Evolutionary conservation across 352 stramenopile genomes (phyloP), one percentile per base, ranked within the genome.

Genomic region (Bremia lactucae): DNA sequence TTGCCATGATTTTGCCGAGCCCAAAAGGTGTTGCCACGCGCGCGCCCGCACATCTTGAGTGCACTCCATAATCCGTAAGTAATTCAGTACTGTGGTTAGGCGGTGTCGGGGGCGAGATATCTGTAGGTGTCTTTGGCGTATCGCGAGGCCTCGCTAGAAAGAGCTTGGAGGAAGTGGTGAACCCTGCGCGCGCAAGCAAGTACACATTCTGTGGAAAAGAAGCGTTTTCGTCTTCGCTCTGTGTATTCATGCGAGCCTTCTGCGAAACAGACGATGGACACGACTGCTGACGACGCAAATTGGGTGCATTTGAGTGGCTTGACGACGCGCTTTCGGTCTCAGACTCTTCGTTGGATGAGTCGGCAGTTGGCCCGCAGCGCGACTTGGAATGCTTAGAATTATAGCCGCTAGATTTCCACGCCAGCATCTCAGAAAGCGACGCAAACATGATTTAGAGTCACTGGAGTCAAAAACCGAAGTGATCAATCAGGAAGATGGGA

Each of bases 21-120:
- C 74, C 74, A 40, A 81, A 87, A 23, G 55, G 54, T 24, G 74
- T 87, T 13, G 59, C 76, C 21, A 87, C 68, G 41, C 63, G 59
- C 18, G 62, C 66, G 11, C 69, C 72, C 0, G 58, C 44, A 9
- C 50, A 35, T 25, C 75, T 69, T 21, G 48, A 49, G 15, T 45
- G 37, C 20, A 80, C 54, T 9, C 82, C 66, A 34, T 44, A 62
- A 34, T 73, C 66, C 14, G 52, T 67, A 25, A 75, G 47, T 13
- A 64, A 55, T 45, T 72, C 67, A 9, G 73, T 52, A 26, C 68
- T 81, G 36, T 40, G 46, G 8, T 49, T 49, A 38, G 63, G 53
- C 10, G 46, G 29, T 37, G 73, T 71, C 10, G 55, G 49, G 15
- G 42, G 34, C 13, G 43, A 37, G 19, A 21, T 19, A n/a, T 15